Conservation (phyloP, 2,329 filamentous ascomycete genomes). For the Talaromyces verruculosus region DNA sequence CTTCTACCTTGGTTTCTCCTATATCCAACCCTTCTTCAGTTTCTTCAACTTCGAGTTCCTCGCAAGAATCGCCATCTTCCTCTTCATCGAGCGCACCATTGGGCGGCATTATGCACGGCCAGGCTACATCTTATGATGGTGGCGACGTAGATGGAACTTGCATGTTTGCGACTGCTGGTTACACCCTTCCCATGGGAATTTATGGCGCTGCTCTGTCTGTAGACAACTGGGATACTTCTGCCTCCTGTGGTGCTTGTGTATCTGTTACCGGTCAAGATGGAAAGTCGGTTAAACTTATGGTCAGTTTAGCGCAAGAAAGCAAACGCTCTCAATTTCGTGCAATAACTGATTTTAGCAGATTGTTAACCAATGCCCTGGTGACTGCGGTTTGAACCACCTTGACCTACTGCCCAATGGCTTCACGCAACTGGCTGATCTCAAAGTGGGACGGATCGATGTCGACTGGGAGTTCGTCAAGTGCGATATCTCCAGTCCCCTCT, state of each 20-base stretch:
- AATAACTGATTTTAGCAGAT: slow-evolving; percentile 38
- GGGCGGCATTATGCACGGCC: slow-evolving; percentile 29
- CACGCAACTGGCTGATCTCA: slow-evolving; percentile 45
- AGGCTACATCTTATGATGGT: slow-evolving; percentile 57
- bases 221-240: slow-evolving; percentile 55
- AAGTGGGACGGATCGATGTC: slow-evolving; percentile 52
- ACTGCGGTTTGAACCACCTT: slow-evolving; percentile 54
- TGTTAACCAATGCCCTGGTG: slow-evolving; percentile 57
- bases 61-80: neutral
- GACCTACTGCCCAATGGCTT: slow-evolving; percentile 58
- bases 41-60: neutral
- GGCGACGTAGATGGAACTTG: slow-evolving; percentile 62
- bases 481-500: slow-evolving; percentile 51
- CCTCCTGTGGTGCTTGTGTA: slow-evolving; percentile 63
- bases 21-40: neutral
- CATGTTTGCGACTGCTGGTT: slow-evolving; percentile 56
- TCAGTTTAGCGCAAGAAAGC: neutral
- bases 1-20: neutral
- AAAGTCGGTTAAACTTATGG: slow-evolving; percentile 56
- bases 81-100: neutral
- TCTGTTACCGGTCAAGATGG: slow-evolving; percentile 48
- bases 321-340: neutral
- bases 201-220: slow-evolving; percentile 61
- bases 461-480: slow-evolving; percentile 54
- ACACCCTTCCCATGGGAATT: slow-evolving; percentile 59